These are phyloP conservation scores for Wallacemonas sp. DNA, from an alignment of 208 protist genomes.

Conservation along the genomic window DNA sequence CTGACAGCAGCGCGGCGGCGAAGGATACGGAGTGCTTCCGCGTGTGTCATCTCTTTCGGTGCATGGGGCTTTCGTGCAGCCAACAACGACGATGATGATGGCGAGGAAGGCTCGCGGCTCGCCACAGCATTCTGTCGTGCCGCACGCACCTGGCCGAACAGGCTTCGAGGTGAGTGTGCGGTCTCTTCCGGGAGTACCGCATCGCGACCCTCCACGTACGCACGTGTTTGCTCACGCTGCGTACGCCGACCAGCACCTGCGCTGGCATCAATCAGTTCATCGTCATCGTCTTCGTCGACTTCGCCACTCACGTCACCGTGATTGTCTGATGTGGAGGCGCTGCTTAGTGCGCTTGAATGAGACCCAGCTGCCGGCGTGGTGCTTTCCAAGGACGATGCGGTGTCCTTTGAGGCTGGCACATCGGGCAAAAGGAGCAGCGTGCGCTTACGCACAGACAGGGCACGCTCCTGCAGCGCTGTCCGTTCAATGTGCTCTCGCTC, in stretches of 20 bases:
- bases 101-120: no score
- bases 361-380: no score
- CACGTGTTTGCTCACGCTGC: neutral
- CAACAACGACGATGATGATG: no score
- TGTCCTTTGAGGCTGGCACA: no score
- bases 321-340: no score
- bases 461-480: constrained; percentile 54
- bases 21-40: constrained; percentile 7
- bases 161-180: no score
- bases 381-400: no score
- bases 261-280: neutral
- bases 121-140: neutral
- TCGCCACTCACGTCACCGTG: no score
- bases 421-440: constrained; percentile 38
- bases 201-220: constrained; percentile 3
- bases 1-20: neutral
- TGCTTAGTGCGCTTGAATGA: no score
- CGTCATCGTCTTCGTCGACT: neutral
- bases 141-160: neutral
- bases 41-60: neutral
- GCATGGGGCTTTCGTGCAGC: neutral
- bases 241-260: neutral
- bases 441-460: constrained; percentile 55
- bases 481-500: constrained; percentile 71
- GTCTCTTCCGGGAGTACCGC: no score